Evolutionary conservation across 805 yeast species (phyloP).

Genomic region (Wickerhamiella bombiphila): DNA sequence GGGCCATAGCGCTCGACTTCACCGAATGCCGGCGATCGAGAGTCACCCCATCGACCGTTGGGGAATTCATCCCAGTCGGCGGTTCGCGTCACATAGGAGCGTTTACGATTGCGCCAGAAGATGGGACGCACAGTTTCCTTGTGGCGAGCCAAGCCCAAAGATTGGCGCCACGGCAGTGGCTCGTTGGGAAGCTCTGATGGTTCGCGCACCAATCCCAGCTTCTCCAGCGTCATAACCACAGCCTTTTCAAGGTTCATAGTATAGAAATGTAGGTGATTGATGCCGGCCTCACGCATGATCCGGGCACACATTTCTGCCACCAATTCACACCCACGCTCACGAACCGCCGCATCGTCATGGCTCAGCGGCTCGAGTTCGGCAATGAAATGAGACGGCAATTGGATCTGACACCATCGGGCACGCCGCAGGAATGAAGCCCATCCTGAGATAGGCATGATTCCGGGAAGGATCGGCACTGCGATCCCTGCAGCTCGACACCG

Average conservation of each 20-base stretch:
- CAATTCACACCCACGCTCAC: constrained; percentile 71
- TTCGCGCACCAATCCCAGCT: constrained; percentile 36
- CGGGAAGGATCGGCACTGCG: constrained; percentile 81
- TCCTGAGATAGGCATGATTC: constrained; percentile 97
- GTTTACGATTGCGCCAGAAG: constrained; percentile 90
- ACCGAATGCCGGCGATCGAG: constrained; percentile 94
- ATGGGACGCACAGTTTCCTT: constrained; percentile 83
- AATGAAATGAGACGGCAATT: constrained; percentile 60
- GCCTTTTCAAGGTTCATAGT: constrained; percentile 95
- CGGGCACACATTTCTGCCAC: constrained; percentile 71
- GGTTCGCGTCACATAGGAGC: constrained; percentile 76
- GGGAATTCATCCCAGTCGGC: constrained; percentile 97
- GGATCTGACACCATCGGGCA: constrained; percentile 84
- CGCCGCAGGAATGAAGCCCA: constrained; percentile 85
- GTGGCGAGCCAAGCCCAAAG: constrained; percentile 63
- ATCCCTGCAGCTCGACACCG: constrained; percentile 58
- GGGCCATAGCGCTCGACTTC: constrained; percentile 73
- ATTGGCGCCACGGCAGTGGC: constrained; percentile 73
- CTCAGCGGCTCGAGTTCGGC: constrained; percentile 63
- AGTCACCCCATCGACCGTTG: constrained; percentile 97
- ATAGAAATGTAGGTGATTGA: constrained; percentile 84
- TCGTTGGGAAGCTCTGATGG: constrained; percentile 17
- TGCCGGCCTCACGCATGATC: constrained; percentile 44
- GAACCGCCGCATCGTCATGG: constrained; percentile 78
- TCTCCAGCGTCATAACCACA: constrained; percentile 74